Evolutionary conservation across 129 eudicot species (phyloP).

Genomic region (Artemisia argyi): DNA sequence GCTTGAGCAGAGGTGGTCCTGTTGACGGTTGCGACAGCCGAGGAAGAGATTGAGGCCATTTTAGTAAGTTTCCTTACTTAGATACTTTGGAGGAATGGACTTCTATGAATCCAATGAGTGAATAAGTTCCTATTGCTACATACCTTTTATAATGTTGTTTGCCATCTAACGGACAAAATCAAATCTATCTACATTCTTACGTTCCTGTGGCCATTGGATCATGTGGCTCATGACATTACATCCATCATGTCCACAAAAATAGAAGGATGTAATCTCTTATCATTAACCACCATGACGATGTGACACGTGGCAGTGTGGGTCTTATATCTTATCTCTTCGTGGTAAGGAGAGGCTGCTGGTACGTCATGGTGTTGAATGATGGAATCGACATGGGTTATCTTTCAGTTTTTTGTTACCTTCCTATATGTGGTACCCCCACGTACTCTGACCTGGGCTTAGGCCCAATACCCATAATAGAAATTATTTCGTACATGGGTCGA

Average conservation of each 20-base stretch:
- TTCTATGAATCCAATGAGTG: constrained; percentile 14
- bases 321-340: constrained; percentile 32
- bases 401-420: neutral
- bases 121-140: constrained; percentile 5
- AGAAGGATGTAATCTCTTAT: constrained; percentile 39
- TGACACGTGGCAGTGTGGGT: constrained; percentile 34
- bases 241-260: constrained; percentile 36
- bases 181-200: constrained; percentile 3
- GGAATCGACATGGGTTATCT: no score
- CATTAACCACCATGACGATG: constrained; percentile 21
- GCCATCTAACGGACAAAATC: constrained; percentile 33
- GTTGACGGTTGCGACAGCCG: constrained; percentile 36
- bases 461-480: no score
- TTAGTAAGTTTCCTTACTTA: constrained; percentile 23
- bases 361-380: no score
- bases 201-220: constrained; percentile 29
- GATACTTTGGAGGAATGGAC: neutral
- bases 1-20: constrained; percentile 52
- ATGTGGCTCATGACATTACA: constrained; percentile 27
- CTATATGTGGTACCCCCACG: neutral
- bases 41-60: constrained; percentile 57
- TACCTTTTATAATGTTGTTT: constrained; percentile 24
- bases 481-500: no score
- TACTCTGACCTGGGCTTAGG: no score
- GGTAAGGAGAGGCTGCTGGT: constrained; percentile 13